Percentiles rank a stretch among this genome's conserved stretches.
Conservation (phyloP, 768 basidiomycete genomes). For the Pleurotus djamor region DNA sequence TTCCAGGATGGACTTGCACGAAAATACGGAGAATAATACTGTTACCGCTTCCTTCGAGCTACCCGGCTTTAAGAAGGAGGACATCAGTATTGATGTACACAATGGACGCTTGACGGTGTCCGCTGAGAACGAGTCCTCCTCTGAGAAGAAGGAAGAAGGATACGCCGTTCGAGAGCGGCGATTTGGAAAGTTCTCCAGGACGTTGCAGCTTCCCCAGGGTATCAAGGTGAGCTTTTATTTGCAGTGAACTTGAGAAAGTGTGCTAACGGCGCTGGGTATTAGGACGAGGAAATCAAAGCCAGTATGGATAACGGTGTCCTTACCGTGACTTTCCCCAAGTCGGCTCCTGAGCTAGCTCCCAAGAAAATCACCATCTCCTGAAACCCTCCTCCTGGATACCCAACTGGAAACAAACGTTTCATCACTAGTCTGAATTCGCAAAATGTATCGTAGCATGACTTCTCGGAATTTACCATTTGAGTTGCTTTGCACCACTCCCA, state of each 20-base stretch:
- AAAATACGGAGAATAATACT: slow-evolving; percentile 41
- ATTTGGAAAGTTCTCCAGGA: slow-evolving; percentile 43
- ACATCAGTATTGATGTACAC: slow-evolving; percentile 52
- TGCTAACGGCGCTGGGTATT: background rate
- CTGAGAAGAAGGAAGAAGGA: slow-evolving; percentile 32
- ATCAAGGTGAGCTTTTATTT: slow-evolving; percentile 37
- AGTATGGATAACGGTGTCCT: slow-evolving; percentile 46
- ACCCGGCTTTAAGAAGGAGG: slow-evolving; percentile 52
- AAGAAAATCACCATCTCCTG: slow-evolving; percentile 35
- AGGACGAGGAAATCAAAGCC: slow-evolving; percentile 30
- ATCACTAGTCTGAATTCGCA: too few species aligned
- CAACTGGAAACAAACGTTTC: too few species aligned
- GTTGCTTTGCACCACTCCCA: too few species aligned
- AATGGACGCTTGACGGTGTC: slow-evolving; percentile 50
- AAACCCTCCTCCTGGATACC: background rate
- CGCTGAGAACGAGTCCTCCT: slow-evolving; percentile 39
- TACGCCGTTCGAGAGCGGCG: slow-evolving; percentile 51
- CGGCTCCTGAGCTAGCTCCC: slow-evolving; percentile 35
- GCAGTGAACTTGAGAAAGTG: background rate
- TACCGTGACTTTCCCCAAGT: slow-evolving; percentile 45
- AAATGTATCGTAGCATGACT: too few species aligned
- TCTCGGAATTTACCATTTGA: too few species aligned
- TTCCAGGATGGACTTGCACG: slow-evolving; percentile 55
- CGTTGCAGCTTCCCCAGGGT: slow-evolving; percentile 48
- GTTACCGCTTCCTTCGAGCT: slow-evolving; percentile 62